Percentiles rank a stretch among this genome's conserved stretches.
Conservation (phyloP, 345 rosid genomes). For the Pseudoturritis turrita region DNA sequence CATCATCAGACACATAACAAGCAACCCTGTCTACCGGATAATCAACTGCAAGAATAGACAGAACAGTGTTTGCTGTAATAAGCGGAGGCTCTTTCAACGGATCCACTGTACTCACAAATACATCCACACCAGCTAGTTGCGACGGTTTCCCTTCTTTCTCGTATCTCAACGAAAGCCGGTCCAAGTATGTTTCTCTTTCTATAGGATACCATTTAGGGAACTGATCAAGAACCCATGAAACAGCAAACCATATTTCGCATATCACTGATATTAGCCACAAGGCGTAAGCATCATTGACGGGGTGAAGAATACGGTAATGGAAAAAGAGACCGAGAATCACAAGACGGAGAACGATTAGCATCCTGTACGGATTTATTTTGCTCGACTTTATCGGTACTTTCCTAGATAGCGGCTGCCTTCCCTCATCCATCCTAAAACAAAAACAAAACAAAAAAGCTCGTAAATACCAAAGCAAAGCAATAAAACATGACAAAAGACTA, state of each 20-base stretch:
- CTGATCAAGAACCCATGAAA: slow-evolving; percentile 96
- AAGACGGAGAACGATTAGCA: slow-evolving; percentile 68
- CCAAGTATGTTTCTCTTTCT: slow-evolving; percentile 81
- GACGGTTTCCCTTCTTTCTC: slow-evolving; percentile 79
- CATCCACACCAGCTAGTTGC: slow-evolving; percentile 61
- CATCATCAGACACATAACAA: slow-evolving; percentile 93
- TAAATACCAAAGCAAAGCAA: background rate
- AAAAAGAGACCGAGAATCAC: slow-evolving; percentile 73
- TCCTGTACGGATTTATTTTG: slow-evolving; percentile 80
- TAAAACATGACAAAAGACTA: background rate
- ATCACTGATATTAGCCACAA: slow-evolving; percentile 83
- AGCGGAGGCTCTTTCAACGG: slow-evolving; percentile 93
- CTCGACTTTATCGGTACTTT: slow-evolving; percentile 75
- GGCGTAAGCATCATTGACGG: slow-evolving; percentile 69
- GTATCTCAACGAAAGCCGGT: slow-evolving; percentile 67
- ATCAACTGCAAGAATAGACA: slow-evolving; percentile 87
- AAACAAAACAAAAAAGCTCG: background rate
- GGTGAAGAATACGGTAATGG: slow-evolving; percentile 85
- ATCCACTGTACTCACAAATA: slow-evolving; percentile 90
- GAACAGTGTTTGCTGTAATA: slow-evolving; percentile 89
- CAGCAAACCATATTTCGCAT: slow-evolving; percentile 93
- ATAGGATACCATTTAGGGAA: slow-evolving; percentile 87
- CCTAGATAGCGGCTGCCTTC: slow-evolving; percentile 91
- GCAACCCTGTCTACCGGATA: slow-evolving; percentile 85
- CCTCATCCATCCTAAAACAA: slow-evolving; percentile 82